Percentiles rank a stretch among this genome's conserved stretches.
phyloP scores from a whole-genome alignment of 2,329 filamentous ascomycete genomes.

The Epichloe elymi region DNA sequence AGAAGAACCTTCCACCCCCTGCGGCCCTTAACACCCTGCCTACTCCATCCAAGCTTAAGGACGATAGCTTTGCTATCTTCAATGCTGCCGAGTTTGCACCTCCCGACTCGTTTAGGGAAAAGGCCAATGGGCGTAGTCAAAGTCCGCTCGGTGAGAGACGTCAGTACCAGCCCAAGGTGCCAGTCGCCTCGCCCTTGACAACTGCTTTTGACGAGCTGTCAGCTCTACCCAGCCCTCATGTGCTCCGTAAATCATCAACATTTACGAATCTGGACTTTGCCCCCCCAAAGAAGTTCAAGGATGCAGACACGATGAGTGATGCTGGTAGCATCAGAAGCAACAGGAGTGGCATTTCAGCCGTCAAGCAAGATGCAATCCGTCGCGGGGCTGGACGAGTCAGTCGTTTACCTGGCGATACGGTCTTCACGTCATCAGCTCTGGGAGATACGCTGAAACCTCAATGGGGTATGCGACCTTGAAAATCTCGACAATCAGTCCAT shows the following conservation, averaged over 20 bases:
- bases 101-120: constrained; percentile 51
- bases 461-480: constrained; percentile 40
- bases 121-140: constrained; percentile 54
- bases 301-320: constrained; percentile 47
- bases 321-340: constrained; percentile 55
- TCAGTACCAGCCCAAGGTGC: constrained; percentile 62
- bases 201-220: constrained; percentile 80
- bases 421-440: constrained; percentile 63
- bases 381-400: constrained; percentile 77
- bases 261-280: constrained; percentile 74
- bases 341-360: constrained; percentile 57
- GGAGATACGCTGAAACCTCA: constrained; percentile 44
- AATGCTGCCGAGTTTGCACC: constrained; percentile 76
- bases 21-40: constrained; percentile 62
- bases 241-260: constrained; percentile 62
- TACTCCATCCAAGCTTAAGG: constrained; percentile 71
- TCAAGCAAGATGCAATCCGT: constrained; percentile 59
- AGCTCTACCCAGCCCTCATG: constrained; percentile 75
- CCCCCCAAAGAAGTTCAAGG: constrained; percentile 64
- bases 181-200: constrained; percentile 63
- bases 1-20: constrained; percentile 53
- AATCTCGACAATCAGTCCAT: not conserved
- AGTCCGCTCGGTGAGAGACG: constrained; percentile 51
- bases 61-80: constrained; percentile 61
- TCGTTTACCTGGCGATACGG: constrained; percentile 66